Conservation (phyloP, 106 monocot species). For the Triglochin maritima region DNA sequence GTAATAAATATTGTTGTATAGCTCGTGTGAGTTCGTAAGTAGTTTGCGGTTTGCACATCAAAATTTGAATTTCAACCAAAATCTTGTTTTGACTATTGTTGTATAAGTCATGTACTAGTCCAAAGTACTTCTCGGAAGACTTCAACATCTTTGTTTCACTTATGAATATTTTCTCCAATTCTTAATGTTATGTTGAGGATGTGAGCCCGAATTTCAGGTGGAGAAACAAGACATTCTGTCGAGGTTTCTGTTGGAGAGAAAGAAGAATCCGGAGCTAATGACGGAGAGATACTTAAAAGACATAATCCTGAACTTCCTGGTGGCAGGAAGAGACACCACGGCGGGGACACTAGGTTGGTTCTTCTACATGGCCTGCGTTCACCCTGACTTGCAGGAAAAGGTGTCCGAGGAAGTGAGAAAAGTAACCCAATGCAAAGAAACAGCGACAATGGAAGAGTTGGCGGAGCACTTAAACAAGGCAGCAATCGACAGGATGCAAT, state of each 20-base stretch:
- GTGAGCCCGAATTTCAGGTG: slow-evolving; percentile 2
- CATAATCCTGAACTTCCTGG: slow-evolving; percentile 17
- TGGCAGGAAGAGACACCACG: slow-evolving; percentile 19
- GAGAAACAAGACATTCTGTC: slow-evolving; percentile 12
- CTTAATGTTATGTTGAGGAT: not conserved
- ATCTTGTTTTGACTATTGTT: not conserved
- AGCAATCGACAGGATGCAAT: slow-evolving; percentile 4
- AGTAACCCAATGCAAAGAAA: not conserved
- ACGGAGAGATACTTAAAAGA: slow-evolving; percentile 14
- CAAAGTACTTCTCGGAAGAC: too few relatives aligned
- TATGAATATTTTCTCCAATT: not conserved
- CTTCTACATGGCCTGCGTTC: slow-evolving; percentile 9
- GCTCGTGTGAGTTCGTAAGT: not conserved
- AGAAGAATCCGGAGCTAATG: slow-evolving; percentile 9
- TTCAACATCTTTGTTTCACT: too few relatives aligned
- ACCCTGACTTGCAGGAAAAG: slow-evolving; percentile 16
- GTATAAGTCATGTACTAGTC: too few relatives aligned
- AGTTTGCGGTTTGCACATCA: not conserved
- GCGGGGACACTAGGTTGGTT: slow-evolving; percentile 12
- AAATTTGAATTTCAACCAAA: not conserved
- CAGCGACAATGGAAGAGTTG: not conserved
- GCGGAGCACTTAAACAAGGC: slow-evolving; percentile 3
- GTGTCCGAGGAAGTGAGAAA: slow-evolving; percentile 7
- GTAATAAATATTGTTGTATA: not conserved
- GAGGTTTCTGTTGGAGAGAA: slow-evolving; percentile 13